These are phyloP conservation scores for Coccinonectria pachysandricola DNA, from an alignment of 2,329 filamentous ascomycete species.

Conservation along the genomic window DNA sequence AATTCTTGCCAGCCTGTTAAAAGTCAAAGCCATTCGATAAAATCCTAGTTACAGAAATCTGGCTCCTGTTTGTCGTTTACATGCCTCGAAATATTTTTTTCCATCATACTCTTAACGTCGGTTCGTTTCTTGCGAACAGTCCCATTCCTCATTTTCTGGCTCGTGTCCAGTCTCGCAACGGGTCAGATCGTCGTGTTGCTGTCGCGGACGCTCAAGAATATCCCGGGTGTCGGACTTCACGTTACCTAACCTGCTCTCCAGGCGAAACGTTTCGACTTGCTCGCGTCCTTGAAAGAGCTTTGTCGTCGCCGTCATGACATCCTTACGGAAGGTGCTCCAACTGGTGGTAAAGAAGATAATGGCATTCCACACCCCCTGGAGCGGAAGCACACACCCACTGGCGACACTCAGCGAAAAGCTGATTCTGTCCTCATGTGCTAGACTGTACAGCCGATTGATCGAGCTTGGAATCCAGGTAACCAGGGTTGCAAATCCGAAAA, in stretches of 20 bases:
- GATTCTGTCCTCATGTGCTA: conserved; percentile 38
- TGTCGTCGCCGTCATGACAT: conserved; percentile 9
- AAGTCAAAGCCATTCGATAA: too few species aligned
- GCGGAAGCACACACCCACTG: conserved; percentile 60
- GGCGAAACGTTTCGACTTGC: conserved; percentile 9
- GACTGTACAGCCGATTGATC: conserved; percentile 61
- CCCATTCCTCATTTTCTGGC: too few species aligned
- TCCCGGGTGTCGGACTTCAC: conserved; percentile 10
- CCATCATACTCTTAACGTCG: too few species aligned
- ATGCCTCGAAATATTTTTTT: too few species aligned
- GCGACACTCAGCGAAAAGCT: conserved; percentile 58
- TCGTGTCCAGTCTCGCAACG: conserved; percentile 2
- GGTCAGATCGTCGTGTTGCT: conserved; percentile 2
- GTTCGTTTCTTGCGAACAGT: too few species aligned
- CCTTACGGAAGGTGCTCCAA: conserved; percentile 29
- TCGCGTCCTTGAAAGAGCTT: conserved; percentile 4
- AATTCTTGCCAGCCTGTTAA: too few species aligned
- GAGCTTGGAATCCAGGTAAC: conserved; percentile 57
- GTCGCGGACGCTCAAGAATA: conserved; percentile 12
- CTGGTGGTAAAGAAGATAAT: conserved; percentile 64
- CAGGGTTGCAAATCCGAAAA: conserved; percentile 48
- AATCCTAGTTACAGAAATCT: too few species aligned
- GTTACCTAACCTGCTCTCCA: conserved; percentile 19
- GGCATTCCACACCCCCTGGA: conserved; percentile 74
- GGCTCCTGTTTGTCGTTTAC: too few species aligned